phyloP scores from a whole-genome alignment of 148 eudicot species.

The Nyssa sinensis region DNA sequence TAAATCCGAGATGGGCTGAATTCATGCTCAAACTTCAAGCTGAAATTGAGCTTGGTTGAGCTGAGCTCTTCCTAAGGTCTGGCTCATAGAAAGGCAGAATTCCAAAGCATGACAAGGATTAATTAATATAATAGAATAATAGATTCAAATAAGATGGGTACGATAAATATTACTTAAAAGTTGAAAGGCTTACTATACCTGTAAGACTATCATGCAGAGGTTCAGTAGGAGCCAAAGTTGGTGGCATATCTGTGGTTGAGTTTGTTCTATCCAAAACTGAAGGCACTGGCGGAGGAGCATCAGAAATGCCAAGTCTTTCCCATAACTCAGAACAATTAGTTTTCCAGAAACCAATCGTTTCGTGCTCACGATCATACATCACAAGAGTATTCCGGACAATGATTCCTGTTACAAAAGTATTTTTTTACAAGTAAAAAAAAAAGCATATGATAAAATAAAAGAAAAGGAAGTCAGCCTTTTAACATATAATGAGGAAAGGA shows the following conservation, averaged over 20 bases:
- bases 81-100: no score
- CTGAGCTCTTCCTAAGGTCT: no score
- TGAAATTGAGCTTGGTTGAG: neutral
- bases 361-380: conserved; percentile 85
- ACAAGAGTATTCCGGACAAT: conserved; percentile 90
- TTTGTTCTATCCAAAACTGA: conserved; percentile 23
- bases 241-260: conserved; percentile 41
- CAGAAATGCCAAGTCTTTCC: conserved; percentile 54
- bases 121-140: neutral
- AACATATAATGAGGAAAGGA: neutral
- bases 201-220: conserved; percentile 28
- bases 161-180: neutral
- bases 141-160: neutral
- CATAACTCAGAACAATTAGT: conserved; percentile 92
- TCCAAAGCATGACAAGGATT: neutral
- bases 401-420: conserved; percentile 48
- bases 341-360: conserved; percentile 91
- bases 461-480: neutral
- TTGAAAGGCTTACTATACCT: conserved; percentile 39
- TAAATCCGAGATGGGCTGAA: no score
- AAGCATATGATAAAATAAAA: neutral
- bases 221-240: conserved; percentile 47
- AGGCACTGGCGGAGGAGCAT: conserved; percentile 46
- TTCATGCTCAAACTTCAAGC: neutral
- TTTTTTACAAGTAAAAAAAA: neutral